Conservation (phyloP, 2,329 filamentous ascomycete genomes). For the Curvularia sp. region DNA sequence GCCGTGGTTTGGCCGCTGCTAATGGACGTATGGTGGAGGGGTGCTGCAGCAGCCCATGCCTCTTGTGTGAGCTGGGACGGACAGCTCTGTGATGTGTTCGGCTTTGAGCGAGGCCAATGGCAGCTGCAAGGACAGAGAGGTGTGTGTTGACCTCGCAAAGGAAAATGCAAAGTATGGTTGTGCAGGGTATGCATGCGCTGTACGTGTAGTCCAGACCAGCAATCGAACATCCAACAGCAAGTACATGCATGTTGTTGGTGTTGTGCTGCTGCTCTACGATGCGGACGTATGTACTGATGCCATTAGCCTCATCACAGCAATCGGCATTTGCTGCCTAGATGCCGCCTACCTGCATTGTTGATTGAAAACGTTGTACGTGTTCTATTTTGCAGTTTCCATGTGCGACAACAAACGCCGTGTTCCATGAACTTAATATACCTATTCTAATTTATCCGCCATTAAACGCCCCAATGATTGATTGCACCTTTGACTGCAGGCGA, state of each 20-base stretch:
- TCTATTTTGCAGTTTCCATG: slow-evolving; percentile 10
- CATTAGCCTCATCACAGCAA: neutral
- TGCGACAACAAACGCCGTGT: slow-evolving; percentile 18
- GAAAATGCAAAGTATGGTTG: slow-evolving; percentile 1
- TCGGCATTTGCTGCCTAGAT: slow-evolving; percentile 3
- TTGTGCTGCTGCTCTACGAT: neutral
- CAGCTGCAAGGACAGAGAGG: slow-evolving; percentile 7
- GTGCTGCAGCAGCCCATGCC: slow-evolving; percentile 9
- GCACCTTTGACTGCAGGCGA: slow-evolving; percentile 4
- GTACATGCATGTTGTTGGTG: neutral
- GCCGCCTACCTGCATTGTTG: slow-evolving; percentile 12
- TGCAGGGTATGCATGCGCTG: slow-evolving; percentile 1
- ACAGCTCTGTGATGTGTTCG: slow-evolving; percentile 1
- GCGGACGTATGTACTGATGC: slow-evolving; percentile 2
- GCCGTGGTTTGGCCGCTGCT: slow-evolving; percentile 15
- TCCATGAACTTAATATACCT: slow-evolving; percentile 16
- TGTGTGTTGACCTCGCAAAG: slow-evolving; percentile 11
- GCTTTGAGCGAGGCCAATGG: slow-evolving; percentile 9
- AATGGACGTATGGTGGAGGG: slow-evolving; percentile 7
- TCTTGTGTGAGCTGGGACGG: slow-evolving; percentile 1
- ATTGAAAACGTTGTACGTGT: slow-evolving; percentile 13
- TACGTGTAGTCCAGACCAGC: slow-evolving; percentile 3
- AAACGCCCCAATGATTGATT: slow-evolving; percentile 15
- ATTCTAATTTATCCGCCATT: slow-evolving; percentile 17
- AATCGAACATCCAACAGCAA: neutral